Conservation (phyloP, 148 eudicot species). For the Polygonum aviculare region DNA sequence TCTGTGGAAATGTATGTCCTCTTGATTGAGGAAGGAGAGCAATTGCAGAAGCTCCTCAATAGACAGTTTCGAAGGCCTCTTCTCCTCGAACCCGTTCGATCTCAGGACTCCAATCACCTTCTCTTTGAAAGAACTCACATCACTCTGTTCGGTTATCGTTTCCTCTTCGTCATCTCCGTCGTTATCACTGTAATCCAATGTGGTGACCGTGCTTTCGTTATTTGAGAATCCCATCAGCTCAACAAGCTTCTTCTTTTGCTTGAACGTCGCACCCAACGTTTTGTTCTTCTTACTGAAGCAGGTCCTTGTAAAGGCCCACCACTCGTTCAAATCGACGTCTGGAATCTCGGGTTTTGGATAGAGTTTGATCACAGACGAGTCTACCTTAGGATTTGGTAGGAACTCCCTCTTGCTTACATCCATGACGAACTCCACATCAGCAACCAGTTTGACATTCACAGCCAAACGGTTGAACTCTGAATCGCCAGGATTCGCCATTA, state of each 20-base stretch:
- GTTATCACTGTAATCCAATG: slow-evolving; percentile 11
- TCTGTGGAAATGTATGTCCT: slow-evolving; percentile 53
- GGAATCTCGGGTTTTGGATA: slow-evolving; percentile 57
- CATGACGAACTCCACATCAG: slow-evolving; percentile 75
- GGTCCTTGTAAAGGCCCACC: slow-evolving; percentile 83
- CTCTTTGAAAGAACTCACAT: slow-evolving; percentile 37
- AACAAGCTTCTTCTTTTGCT: slow-evolving; percentile 70
- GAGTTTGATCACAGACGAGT: slow-evolving; percentile 73
- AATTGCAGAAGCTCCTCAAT: slow-evolving; percentile 52
- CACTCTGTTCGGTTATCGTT: not conserved
- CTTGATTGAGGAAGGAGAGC: slow-evolving; percentile 60
- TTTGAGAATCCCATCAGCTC: slow-evolving; percentile 57
- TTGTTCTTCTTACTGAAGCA: slow-evolving; percentile 91
- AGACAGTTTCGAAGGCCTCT: slow-evolving; percentile 86
- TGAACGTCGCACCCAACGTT: slow-evolving; percentile 86
- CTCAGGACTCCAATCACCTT: slow-evolving; percentile 48
- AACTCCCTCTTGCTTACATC: slow-evolving; percentile 89
- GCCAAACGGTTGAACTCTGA: slow-evolving; percentile 84
- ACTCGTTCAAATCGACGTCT: slow-evolving; percentile 59
- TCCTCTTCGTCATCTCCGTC: slow-evolving; percentile 29
- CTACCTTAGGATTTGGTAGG: slow-evolving; percentile 78
- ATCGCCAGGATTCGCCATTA: slow-evolving; percentile 90
- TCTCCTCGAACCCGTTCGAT: slow-evolving; percentile 63
- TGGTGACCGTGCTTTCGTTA: not conserved
- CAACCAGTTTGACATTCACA: slow-evolving; percentile 71